Conservation (phyloP, 352 stramenopile genomes). For the Poterioochromonas sp. region DNA sequence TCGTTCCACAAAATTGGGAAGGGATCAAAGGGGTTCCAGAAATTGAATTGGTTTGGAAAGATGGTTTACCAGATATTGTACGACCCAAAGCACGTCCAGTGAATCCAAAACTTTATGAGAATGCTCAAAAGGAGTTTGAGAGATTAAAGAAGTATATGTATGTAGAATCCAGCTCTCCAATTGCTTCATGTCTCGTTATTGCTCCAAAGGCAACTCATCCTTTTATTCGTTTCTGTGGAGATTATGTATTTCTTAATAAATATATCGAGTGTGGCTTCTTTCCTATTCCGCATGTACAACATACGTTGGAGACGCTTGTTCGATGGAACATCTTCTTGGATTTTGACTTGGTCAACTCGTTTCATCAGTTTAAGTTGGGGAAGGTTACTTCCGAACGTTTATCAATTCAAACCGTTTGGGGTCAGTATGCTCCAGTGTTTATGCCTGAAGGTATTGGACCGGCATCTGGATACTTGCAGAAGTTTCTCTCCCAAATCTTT, state of each 20-base stretch:
- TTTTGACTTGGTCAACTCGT: not conserved
- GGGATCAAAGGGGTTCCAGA: too few species aligned
- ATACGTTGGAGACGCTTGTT: too few species aligned
- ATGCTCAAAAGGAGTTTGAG: too few species aligned
- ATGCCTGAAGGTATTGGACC: conserved; percentile 18
- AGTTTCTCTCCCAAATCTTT: not conserved
- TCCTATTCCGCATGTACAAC: not conserved
- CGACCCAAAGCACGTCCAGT: too few species aligned
- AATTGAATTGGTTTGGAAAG: too few species aligned
- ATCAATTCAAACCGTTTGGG: conserved; percentile 14
- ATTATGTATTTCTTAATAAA: not conserved
- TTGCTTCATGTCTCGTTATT: not conserved
- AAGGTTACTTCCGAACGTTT: not conserved
- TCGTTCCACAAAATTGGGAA: too few species aligned
- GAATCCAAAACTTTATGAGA: too few species aligned
- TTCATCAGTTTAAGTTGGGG: not conserved
- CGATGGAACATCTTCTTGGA: too few species aligned
- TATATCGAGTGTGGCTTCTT: not conserved
- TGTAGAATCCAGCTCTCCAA: too few species aligned
- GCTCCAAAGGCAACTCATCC: conserved; percentile 9
- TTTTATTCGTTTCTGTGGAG: conserved; percentile 25
- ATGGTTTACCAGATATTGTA: too few species aligned
- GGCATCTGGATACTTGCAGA: not conserved
- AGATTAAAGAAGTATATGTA: too few species aligned
- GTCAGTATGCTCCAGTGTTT: conserved; percentile 3